These are phyloP conservation scores for Nicotiana benthamiana DNA, from an alignment of 257 asterid genomes.

Conservation along the genomic window DNA sequence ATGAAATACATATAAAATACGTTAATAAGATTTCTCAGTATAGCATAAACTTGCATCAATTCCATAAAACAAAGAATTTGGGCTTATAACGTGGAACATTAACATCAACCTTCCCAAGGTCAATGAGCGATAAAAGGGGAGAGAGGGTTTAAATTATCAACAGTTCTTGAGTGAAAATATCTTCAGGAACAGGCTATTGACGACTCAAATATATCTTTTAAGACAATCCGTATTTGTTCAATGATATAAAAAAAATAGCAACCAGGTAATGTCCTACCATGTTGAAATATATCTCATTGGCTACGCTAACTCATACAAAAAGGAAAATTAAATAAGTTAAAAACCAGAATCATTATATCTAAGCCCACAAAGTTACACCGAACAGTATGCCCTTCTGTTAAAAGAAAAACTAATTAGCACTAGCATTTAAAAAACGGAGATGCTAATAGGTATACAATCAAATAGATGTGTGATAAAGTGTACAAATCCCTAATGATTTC, in stretches of 20 bases:
- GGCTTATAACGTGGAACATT: background rate
- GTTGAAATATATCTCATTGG: background rate
- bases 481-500: too few species aligned
- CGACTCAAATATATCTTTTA: background rate
- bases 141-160: background rate
- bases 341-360: too few species aligned
- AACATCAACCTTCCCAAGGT: constrained; percentile 3
- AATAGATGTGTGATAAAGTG: background rate
- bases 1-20: too few species aligned
- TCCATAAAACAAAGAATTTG: background rate
- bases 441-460: background rate
- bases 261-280: background rate
- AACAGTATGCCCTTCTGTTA: background rate
- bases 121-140: background rate
- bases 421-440: too few species aligned
- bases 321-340: too few species aligned
- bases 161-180: background rate
- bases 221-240: background rate
- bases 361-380: background rate
- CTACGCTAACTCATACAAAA: background rate
- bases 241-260: background rate
- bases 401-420: too few species aligned
- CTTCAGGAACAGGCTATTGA: background rate
- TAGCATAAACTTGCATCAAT: background rate
- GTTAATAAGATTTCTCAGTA: too few species aligned